Percentiles rank a stretch among this genome's conserved stretches.
Conservation (phyloP, 768 basidiomycete genomes). For the Rhodotorula sphaerocarpa region DNA sequence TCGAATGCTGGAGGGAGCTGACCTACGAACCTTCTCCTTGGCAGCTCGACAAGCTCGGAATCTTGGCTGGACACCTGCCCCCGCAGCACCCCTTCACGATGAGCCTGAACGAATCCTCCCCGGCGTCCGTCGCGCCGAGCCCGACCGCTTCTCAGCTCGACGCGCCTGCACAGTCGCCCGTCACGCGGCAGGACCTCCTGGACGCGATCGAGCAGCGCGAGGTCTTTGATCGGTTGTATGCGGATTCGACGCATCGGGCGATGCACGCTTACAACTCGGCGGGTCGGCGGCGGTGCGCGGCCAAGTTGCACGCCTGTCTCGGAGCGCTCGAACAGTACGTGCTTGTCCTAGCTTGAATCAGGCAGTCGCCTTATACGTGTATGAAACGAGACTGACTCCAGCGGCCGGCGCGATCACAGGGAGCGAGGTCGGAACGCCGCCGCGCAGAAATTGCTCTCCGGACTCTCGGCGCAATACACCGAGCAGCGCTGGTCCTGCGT, state of each 20-base stretch:
- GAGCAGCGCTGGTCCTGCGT: constrained; percentile 42
- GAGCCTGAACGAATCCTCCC: constrained; percentile 42
- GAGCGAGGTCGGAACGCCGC: constrained; percentile 57
- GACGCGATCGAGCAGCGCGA: constrained; percentile 45
- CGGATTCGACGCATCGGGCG: constrained; percentile 64
- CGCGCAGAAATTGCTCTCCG: constrained; percentile 64
- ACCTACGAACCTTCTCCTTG: neutral
- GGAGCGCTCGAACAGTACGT: constrained; percentile 83
- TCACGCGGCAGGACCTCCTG: constrained; percentile 26
- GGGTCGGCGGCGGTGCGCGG: constrained; percentile 74
- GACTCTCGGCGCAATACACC: constrained; percentile 58
- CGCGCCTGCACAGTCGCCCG: constrained; percentile 15
- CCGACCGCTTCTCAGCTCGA: neutral
- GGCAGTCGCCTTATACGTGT: no score
- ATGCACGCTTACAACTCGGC: constrained; percentile 75
- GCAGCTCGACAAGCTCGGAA: constrained; percentile 79
- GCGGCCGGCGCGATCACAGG: constrained; percentile 44
- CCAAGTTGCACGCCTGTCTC: constrained; percentile 73
- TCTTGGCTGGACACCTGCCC: constrained; percentile 65
- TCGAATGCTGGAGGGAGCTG: neutral
- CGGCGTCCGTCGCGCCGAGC: constrained; percentile 33
- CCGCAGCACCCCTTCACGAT: constrained; percentile 62
- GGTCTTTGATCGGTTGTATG: constrained; percentile 69
- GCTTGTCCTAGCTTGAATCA: neutral
- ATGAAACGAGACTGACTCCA: no score